Conservation (phyloP, 2,329 filamentous ascomycete genomes). For the Cryphonectria nitschkei region DNA sequence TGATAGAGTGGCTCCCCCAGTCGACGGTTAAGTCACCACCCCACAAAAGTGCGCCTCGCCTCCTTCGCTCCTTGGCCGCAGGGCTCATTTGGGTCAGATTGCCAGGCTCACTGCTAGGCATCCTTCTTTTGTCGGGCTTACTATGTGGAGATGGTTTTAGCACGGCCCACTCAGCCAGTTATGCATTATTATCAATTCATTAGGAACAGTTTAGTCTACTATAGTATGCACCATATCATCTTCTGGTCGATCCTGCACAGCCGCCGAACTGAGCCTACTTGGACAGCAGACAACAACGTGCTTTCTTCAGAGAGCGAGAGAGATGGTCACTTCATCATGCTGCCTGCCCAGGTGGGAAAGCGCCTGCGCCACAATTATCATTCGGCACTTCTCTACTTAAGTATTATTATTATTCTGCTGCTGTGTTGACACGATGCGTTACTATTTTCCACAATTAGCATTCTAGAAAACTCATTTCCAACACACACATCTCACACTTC, state of each 20-base stretch:
- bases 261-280: not conserved
- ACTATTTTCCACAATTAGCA: not conserved
- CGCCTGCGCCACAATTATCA: not conserved
- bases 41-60: not conserved
- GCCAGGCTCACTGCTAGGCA: not conserved
- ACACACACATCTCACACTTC: not conserved
- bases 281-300: not conserved
- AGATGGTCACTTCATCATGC: not conserved
- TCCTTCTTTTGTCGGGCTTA: not conserved
- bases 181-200: not conserved
- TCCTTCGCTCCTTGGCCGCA: not conserved
- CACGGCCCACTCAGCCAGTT: not conserved
- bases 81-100: not conserved
- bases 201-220: not conserved
- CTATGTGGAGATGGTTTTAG: not conserved
- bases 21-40: not conserved
- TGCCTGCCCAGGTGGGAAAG: not conserved
- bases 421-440: not conserved
- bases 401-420: not conserved
- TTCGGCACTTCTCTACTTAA: not conserved
- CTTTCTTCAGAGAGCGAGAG: not conserved
- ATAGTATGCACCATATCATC: not conserved
- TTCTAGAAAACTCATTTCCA: not conserved
- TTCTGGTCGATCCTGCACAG: not conserved
- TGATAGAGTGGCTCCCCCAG: not conserved